Conservation (phyloP, 2,329 filamentous ascomycete species). For the Penicillium sp. region DNA sequence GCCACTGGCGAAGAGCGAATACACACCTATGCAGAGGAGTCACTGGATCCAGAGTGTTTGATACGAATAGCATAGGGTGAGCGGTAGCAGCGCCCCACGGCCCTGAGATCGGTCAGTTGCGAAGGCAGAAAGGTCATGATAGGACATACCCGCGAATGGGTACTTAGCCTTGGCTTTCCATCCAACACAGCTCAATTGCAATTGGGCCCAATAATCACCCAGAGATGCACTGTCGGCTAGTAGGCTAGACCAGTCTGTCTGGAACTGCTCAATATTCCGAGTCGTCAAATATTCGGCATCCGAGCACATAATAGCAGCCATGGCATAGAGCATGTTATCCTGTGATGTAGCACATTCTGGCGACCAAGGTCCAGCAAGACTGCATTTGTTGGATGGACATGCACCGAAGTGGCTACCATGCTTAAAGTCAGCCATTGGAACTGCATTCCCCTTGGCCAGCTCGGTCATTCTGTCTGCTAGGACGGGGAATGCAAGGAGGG, state of each 20-base stretch:
- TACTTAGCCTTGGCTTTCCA: conserved; percentile 40
- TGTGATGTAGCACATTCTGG: conserved; percentile 26
- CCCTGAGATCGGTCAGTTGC: conserved; percentile 15
- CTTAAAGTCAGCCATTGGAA: conserved; percentile 34
- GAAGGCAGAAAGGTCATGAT: not conserved
- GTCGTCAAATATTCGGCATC: conserved; percentile 30
- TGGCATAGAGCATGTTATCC: conserved; percentile 32
- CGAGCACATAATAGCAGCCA: conserved; percentile 33
- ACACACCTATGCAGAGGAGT: conserved; percentile 51
- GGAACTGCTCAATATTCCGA: conserved; percentile 22
- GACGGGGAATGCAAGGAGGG: conserved; percentile 29
- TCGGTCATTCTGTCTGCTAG: conserved; percentile 30
- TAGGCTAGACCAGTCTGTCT: conserved; percentile 23
- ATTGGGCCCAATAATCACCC: conserved; percentile 42
- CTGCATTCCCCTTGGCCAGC: conserved; percentile 28
- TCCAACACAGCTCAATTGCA: conserved; percentile 39
- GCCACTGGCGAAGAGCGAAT: not conserved
- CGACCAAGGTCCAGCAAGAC: conserved; percentile 34
- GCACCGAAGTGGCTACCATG: conserved; percentile 24
- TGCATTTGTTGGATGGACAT: conserved; percentile 32
- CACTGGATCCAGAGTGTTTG: conserved; percentile 60
- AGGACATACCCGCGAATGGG: conserved; percentile 35
- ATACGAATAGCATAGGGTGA: conserved; percentile 58
- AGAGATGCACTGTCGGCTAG: conserved; percentile 28
- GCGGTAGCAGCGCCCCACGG: conserved; percentile 36